Percentiles rank a stretch among this genome's conserved stretches.
Evolutionary conservation across 1,284 basidiomycete species (phyloP).

Genomic region (Cutaneotrichosporon spelunceum): DNA sequence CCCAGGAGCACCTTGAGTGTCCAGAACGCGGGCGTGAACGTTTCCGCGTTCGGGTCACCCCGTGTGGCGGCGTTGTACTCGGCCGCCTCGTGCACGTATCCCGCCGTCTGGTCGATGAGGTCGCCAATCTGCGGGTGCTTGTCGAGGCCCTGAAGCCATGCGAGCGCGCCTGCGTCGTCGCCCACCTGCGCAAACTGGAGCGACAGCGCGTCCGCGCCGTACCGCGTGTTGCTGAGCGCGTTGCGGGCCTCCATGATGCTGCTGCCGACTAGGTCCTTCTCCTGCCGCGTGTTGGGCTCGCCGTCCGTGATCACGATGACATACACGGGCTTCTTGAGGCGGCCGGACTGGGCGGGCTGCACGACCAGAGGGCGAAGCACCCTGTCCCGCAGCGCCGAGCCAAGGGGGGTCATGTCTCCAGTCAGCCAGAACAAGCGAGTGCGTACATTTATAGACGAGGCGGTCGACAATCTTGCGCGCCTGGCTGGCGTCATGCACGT

Average conservation of each 20-base stretch:
- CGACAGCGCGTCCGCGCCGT: conserved; percentile 15
- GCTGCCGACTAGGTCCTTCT: conserved; percentile 20
- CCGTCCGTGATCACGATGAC: conserved; percentile 50
- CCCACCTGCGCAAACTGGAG: conserved; percentile 21
- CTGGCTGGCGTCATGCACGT: conserved; percentile 43
- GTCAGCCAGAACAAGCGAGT: conserved; percentile 12
- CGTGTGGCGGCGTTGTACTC: conserved; percentile 4
- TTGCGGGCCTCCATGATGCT: conserved; percentile 36
- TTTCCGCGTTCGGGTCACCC: conserved; percentile 3
- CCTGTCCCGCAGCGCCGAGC: conserved; percentile 18
- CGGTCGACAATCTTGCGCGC: conserved; percentile 35
- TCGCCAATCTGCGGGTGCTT: conserved; percentile 12
- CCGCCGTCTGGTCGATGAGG: conserved; percentile 19
- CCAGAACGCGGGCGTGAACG: conserved; percentile 11
- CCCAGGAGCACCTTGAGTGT: conserved; percentile 15
- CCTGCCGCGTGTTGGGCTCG: conserved; percentile 34
- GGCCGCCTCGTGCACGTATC: conserved; percentile 24
- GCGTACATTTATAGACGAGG: conserved; percentile 27
- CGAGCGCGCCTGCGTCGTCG: conserved; percentile 15
- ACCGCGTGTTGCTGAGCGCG: conserved; percentile 35
- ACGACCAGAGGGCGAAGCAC: conserved; percentile 16
- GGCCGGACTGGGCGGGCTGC: conserved; percentile 2
- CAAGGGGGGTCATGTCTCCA: conserved; percentile 29
- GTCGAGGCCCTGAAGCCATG: conserved; percentile 15
- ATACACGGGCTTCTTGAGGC: conserved; percentile 15